These are phyloP conservation scores for Wickerhamomyces hampshirensis DNA, from an alignment of 805 yeast genomes.

Conservation along the genomic window DNA sequence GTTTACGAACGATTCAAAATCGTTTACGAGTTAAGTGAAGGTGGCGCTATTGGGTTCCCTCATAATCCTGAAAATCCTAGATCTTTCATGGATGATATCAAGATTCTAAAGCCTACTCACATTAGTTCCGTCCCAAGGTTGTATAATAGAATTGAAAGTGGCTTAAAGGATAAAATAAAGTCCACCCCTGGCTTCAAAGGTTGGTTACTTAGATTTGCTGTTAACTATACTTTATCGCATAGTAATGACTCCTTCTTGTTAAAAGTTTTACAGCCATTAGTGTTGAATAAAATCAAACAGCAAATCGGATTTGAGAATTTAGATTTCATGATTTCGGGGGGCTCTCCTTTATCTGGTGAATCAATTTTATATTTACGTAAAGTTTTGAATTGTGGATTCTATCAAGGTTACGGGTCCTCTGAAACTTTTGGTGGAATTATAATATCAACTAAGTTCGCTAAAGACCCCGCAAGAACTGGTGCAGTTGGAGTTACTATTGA, in stretches of 20 bases:
- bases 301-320: constrained; percentile 45
- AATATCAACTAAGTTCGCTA: constrained; percentile 41
- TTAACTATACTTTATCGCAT: constrained; percentile 38
- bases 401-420: constrained; percentile 75
- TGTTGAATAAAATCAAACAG: constrained; percentile 39
- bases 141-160: constrained; percentile 56
- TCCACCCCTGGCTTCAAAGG: constrained; percentile 43
- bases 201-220: constrained; percentile 33
- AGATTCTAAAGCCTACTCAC: constrained; percentile 46
- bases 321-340: constrained; percentile 44
- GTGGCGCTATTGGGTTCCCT: constrained; percentile 51
- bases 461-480: constrained; percentile 51
- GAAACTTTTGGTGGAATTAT: constrained; percentile 66
- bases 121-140: constrained; percentile 62
- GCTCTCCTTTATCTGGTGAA: constrained; percentile 66
- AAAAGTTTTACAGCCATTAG: constrained; percentile 31
- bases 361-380: constrained; percentile 59
- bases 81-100: constrained; percentile 54
- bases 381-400: constrained; percentile 47
- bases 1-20: constrained; percentile 46
- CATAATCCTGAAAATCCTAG: constrained; percentile 46
- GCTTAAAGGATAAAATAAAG: constrained; percentile 44
- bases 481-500: constrained; percentile 52
- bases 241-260: constrained; percentile 28
- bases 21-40: constrained; percentile 40